These are phyloP conservation scores for Chalciporus sphaerocephalus DNA, from an alignment of 768 basidiomycete species.

Conservation along the genomic window DNA sequence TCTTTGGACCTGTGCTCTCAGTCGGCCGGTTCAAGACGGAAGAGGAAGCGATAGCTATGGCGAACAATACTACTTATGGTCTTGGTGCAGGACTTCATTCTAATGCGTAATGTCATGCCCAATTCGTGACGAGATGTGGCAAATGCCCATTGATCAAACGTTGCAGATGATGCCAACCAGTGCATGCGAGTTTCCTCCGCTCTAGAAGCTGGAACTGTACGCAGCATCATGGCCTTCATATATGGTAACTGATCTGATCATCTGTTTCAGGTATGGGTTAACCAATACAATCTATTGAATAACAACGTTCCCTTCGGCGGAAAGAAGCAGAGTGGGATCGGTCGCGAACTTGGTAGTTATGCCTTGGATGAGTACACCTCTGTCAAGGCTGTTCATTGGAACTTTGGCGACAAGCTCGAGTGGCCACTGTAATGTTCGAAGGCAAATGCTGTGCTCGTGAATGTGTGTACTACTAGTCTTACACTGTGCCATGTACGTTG, in stretches of 20 bases:
- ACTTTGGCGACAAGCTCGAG: constrained; percentile 74
- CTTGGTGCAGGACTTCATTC: constrained; percentile 90
- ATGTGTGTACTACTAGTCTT: not conserved
- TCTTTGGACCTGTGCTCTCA: constrained; percentile 90
- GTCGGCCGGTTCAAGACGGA: constrained; percentile 83
- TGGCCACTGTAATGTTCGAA: constrained; percentile 60
- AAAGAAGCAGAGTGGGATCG: constrained; percentile 88
- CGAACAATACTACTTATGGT: constrained; percentile 88
- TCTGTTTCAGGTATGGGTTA: constrained; percentile 73
- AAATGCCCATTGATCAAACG: constrained; percentile 20
- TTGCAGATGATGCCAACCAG: constrained; percentile 70
- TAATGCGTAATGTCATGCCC: constrained; percentile 44
- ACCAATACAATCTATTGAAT: constrained; percentile 78
- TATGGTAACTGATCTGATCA: constrained; percentile 5
- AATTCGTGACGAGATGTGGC: not conserved
- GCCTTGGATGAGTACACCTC: constrained; percentile 83
- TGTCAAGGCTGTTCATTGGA: constrained; percentile 82
- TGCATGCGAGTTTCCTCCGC: constrained; percentile 85
- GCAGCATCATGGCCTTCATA: constrained; percentile 15
- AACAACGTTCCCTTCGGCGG: constrained; percentile 95
- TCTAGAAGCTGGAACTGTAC: constrained; percentile 84
- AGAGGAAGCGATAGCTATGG: constrained; percentile 77
- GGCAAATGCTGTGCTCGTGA: not conserved
- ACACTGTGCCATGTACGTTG: not conserved
- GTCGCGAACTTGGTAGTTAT: constrained; percentile 82